Percentiles rank a stretch among this genome's conserved stretches.
These are phyloP conservation scores for Stemphylium lycopersici DNA, from an alignment of 2,329 filamentous ascomycete species.

Conservation along the genomic window DNA sequence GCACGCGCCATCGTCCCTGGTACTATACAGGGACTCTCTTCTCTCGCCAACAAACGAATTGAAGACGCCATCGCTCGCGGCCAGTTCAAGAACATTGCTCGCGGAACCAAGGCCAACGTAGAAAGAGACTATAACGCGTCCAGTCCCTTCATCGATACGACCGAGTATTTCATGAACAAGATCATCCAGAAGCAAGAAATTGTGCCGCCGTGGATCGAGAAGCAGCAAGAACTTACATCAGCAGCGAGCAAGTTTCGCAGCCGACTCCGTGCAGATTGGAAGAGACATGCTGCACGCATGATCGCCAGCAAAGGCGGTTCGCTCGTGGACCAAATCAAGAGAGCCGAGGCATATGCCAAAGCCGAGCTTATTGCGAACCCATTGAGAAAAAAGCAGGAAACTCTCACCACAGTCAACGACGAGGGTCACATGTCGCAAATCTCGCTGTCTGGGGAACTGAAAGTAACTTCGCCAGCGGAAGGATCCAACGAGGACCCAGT, in stretches of 20 bases:
- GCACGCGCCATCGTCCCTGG: constrained; percentile 77
- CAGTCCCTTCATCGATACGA: constrained; percentile 92
- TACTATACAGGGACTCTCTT: constrained; percentile 76
- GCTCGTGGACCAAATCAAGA: constrained; percentile 72
- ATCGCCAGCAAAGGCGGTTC: constrained; percentile 80
- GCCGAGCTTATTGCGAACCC: constrained; percentile 74
- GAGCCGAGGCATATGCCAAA: constrained; percentile 74
- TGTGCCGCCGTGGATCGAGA: constrained; percentile 97
- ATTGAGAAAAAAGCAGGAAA: constrained; percentile 52
- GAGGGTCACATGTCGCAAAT: constrained; percentile 57
- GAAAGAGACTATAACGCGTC: constrained; percentile 81
- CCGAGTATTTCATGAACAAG: constrained; percentile 97
- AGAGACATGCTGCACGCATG: constrained; percentile 76
- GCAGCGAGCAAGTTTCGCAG: constrained; percentile 73
- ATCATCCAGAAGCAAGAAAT: constrained; percentile 97
- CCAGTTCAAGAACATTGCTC: constrained; percentile 80
- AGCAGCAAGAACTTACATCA: constrained; percentile 85
- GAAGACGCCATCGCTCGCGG: constrained; percentile 92
- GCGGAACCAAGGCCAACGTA: constrained; percentile 73
- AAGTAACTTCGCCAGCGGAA: constrained; percentile 26
- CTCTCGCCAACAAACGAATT: constrained; percentile 88
- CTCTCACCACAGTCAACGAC: constrained; percentile 51
- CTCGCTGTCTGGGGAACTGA: constrained; percentile 54
- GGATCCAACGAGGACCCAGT: constrained; percentile 14
- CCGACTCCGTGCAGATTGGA: constrained; percentile 82